Evolutionary conservation across 1,284 basidiomycete genomes (phyloP).

Genomic region (Mycosarcoma maydis): DNA sequence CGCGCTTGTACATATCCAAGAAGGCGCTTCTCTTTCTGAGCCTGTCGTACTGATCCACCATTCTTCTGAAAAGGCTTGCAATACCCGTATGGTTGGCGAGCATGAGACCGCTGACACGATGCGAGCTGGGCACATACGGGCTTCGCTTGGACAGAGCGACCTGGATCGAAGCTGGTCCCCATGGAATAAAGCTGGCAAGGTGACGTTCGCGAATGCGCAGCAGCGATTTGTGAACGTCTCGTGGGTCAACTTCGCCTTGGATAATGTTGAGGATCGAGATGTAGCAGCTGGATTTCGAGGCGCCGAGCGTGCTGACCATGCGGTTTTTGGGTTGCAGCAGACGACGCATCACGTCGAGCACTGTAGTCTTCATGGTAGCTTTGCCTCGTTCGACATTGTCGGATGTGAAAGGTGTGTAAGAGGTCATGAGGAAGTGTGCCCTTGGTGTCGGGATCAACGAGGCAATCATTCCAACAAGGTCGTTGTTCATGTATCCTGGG

Average conservation of each 20-base stretch:
- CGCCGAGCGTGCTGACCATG: slow-evolving; percentile 85
- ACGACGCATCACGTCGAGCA: slow-evolving; percentile 97
- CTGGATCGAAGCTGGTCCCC: slow-evolving; percentile 98
- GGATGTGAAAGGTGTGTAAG: slow-evolving; percentile 97
- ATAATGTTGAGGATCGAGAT: slow-evolving; percentile 99
- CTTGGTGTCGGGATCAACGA: slow-evolving; percentile 97
- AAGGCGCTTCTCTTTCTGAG: slow-evolving; percentile 91
- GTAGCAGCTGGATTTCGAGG: slow-evolving; percentile 71
- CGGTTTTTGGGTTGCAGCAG: slow-evolving; percentile 97
- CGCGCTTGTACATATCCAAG: slow-evolving; percentile 96
- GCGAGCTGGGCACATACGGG: slow-evolving; percentile 85
- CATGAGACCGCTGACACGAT: slow-evolving; percentile 95
- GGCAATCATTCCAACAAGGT: slow-evolving; percentile 90
- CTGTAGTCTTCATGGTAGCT: slow-evolving; percentile 66
- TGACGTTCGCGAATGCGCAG: slow-evolving; percentile 95
- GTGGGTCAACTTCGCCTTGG: slow-evolving; percentile 94
- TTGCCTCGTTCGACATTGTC: slow-evolving; percentile 71
- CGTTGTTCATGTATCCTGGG: slow-evolving; percentile 99
- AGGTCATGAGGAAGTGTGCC: slow-evolving; percentile 99
- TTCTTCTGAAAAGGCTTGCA: slow-evolving; percentile 83
- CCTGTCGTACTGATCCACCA: slow-evolving; percentile 93
- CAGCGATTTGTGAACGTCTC: slow-evolving; percentile 97
- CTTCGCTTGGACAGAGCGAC: slow-evolving; percentile 92
- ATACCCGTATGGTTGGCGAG: slow-evolving; percentile 98
- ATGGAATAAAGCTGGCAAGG: slow-evolving; percentile 96